Evolutionary conservation across 2,329 filamentous ascomycete species (phyloP), one percentile per base, ranked within the genome.

Genomic region (Colletotrichum ledebouriae): DNA sequence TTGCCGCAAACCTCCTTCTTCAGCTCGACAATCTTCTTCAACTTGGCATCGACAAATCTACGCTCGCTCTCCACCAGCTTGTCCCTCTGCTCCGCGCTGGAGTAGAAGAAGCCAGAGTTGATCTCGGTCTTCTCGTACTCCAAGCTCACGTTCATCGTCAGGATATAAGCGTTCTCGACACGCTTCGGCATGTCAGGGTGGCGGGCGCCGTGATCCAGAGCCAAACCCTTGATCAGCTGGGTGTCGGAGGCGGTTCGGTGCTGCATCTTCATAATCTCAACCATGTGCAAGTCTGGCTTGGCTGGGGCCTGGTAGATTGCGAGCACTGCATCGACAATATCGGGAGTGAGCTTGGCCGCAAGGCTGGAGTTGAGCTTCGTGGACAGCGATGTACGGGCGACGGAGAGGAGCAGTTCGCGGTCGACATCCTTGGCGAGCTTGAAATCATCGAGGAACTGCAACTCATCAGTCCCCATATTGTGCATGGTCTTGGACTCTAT

Each of bases 261-360:
- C 84, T 99, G 96, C 95, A 99, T 98, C 80, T 97, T 98, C 96
- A 99, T 99, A 76, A 99, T 98, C 83, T 99, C 96, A 73, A 99
- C 88, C 96, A 99, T 99, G 85, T 98, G 95, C 76, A 99, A 82
- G 82, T 99, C 96, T 64, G 97, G 97, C 84, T 98, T 98, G 71
- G 89, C 90, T 29, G 93, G 93, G 17, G 93, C 85, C 79, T 94
- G 88, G 85, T 98, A 94, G 79, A 99, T 99, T 72, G 96, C 89
- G 65, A 99, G 90, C 55, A 99, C 96, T 68, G 96, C 93, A 78
- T 99, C 96, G 76, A 98, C 96, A 76, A 99, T 97, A 75, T 94
- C 92, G 66, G 96, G 94, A 0, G 94, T 98, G 70, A 99, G 90
- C 79, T 94, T 93, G 78, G 94, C 90, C 57, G 96, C 96, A 69